These are phyloP conservation scores for Dissophora globulifera DNA, from an alignment of 192 early-diverging fungal genomes.

Conservation along the genomic window DNA sequence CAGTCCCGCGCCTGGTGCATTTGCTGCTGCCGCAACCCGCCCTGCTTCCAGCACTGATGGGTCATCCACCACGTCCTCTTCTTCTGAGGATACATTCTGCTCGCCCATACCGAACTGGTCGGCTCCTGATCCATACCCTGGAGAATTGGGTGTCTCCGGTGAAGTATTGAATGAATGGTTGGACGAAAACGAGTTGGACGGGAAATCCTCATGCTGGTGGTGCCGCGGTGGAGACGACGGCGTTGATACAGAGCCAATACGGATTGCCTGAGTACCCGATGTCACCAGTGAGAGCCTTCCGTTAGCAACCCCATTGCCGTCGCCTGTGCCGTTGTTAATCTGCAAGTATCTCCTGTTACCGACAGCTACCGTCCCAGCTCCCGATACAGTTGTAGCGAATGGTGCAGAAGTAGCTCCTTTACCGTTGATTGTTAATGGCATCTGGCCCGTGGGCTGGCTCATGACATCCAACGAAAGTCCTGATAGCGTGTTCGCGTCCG, in stretches of 20 bases:
- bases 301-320: no score
- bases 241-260: not conserved
- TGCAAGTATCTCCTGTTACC: no score
- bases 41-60: slow-evolving; percentile 34
- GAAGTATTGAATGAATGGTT: slow-evolving; percentile 27
- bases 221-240: slow-evolving; percentile 14
- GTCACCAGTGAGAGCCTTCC: slow-evolving; percentile 33
- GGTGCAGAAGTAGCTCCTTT: no score
- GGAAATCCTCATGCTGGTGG: slow-evolving; percentile 8
- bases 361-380: no score
- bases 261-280: slow-evolving; percentile 25
- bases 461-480: slow-evolving; percentile 30
- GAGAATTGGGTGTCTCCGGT: slow-evolving; percentile 39
- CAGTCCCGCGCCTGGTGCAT: slow-evolving; percentile 41
- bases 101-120: slow-evolving; percentile 29
- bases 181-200: slow-evolving; percentile 39
- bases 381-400: no score
- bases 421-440: not conserved
- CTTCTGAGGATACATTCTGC: slow-evolving; percentile 29
- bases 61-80: slow-evolving; percentile 42
- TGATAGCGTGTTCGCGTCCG: slow-evolving; percentile 10
- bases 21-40: slow-evolving; percentile 39
- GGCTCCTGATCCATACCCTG: slow-evolving; percentile 33
- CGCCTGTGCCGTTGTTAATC: no score
- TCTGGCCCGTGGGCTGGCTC: slow-evolving; percentile 34